phyloP scores from a whole-genome alignment of 192 early-diverging fungal genomes.

The Backusella liffmaniae region DNA sequence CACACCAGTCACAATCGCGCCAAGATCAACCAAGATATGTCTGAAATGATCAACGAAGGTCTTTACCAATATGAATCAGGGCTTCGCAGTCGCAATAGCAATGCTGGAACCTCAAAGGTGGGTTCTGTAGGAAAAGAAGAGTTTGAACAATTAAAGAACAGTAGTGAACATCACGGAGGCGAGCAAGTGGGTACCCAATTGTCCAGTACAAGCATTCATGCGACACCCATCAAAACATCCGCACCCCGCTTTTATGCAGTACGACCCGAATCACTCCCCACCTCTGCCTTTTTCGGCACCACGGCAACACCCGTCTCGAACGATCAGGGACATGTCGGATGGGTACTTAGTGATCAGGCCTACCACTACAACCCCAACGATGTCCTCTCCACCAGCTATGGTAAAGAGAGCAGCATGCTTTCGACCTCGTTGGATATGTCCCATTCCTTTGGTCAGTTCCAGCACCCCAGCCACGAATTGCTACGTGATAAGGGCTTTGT shows the following conservation, averaged over 20 bases:
- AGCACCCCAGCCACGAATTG: slow-evolving; percentile 92
- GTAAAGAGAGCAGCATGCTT: slow-evolving; percentile 14
- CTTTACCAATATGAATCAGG: slow-evolving; percentile 87
- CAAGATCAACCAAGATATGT: slow-evolving; percentile 75
- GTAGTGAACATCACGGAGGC: slow-evolving; percentile 21
- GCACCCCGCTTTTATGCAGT: slow-evolving; percentile 53
- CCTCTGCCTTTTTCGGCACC: slow-evolving; percentile 4
- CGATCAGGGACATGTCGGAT: slow-evolving; percentile 71
- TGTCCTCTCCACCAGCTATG: slow-evolving; percentile 42
- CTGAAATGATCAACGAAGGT: slow-evolving; percentile 94
- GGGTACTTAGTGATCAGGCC: slow-evolving; percentile 71
- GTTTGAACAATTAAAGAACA: slow-evolving; percentile 52
- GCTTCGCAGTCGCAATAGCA: slow-evolving; percentile 33
- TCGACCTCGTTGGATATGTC: slow-evolving; percentile 47
- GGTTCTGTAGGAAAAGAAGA: slow-evolving; percentile 59
- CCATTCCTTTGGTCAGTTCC: slow-evolving; percentile 59
- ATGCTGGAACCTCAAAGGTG: slow-evolving; percentile 44
- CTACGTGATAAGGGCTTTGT: slow-evolving; percentile 96
- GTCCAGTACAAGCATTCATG: background rate
- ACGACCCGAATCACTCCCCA: slow-evolving; percentile 34
- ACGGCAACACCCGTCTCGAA: background rate
- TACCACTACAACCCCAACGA: slow-evolving; percentile 58
- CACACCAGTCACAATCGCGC: slow-evolving; percentile 81
- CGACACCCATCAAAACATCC: slow-evolving; percentile 8
- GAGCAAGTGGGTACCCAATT: background rate